Evolutionary conservation across 345 rosid genomes (phyloP).

Genomic region (Gossypium stocksii): DNA sequence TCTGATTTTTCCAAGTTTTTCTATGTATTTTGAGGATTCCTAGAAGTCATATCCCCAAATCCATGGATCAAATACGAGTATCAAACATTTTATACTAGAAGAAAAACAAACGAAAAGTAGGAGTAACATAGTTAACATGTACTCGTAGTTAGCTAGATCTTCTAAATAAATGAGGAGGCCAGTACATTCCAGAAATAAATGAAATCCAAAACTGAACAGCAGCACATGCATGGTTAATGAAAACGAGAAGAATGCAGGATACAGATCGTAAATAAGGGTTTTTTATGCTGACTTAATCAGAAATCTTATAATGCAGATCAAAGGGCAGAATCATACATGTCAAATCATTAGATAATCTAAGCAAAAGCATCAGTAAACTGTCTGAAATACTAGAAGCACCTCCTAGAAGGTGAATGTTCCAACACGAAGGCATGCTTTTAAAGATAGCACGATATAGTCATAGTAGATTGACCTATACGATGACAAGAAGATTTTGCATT

Average conservation of each 20-base stretch:
- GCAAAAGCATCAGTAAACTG: not conserved
- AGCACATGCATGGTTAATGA: no score
- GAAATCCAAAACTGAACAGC: not conserved
- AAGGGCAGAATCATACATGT: not conserved
- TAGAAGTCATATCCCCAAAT: no score
- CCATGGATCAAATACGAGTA: no score
- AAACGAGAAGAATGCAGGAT: not conserved
- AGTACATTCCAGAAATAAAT: not conserved
- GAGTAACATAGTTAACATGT: no score
- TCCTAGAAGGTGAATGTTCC: constrained; percentile 4
- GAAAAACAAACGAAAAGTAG: no score
- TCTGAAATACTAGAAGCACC: constrained; percentile 4
- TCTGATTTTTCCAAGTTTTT: no score
- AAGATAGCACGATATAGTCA: not conserved
- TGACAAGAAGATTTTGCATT: not conserved
- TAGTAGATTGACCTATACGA: not conserved
- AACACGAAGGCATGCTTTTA: constrained; percentile 10
- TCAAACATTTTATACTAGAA: no score
- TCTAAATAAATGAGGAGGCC: not conserved
- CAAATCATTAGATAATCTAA: not conserved
- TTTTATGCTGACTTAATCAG: not conserved
- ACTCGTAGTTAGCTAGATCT: no score
- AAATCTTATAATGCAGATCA: not conserved
- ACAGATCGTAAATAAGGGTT: not conserved
- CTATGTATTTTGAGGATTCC: no score